These are phyloP conservation scores for Annulohypoxylon nitens DNA, from an alignment of 495 filamentous ascomycete genomes.

Conservation along the genomic window DNA sequence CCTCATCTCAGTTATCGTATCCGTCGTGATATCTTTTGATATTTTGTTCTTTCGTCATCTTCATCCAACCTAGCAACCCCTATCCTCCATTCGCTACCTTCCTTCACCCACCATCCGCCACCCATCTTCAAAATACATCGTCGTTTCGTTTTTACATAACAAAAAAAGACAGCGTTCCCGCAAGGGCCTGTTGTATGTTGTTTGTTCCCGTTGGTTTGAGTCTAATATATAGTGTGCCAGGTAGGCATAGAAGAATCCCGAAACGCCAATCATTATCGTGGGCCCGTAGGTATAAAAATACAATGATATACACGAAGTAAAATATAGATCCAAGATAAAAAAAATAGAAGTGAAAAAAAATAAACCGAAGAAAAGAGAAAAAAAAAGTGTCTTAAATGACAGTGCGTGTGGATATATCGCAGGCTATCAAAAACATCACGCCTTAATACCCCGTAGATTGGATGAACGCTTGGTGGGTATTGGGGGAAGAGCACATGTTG, in stretches of 20 bases:
- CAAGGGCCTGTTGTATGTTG: constrained; percentile 27
- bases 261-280: constrained; percentile 37
- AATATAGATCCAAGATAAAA: constrained; percentile 3
- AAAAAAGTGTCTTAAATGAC: constrained; percentile 7
- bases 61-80: background rate
- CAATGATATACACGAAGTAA: constrained; percentile 40
- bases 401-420: constrained; percentile 8
- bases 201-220: background rate
- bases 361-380: constrained; percentile 5
- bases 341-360: background rate
- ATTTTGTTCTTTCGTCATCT: constrained; percentile 22
- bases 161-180: constrained; percentile 26
- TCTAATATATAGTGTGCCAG: constrained; percentile 11
- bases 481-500: constrained; percentile 72
- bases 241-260: constrained; percentile 9
- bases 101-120: background rate
- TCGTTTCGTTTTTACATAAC: constrained; percentile 7
- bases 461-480: constrained; percentile 59
- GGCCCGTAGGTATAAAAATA: constrained; percentile 28
- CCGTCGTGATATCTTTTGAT: constrained; percentile 21
- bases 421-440: constrained; percentile 4
- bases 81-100: background rate
- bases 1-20: constrained; percentile 35
- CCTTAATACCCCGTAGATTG: constrained; percentile 19
- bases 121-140: background rate